These are phyloP conservation scores for Tetrastigma voinierianum DNA, from an alignment of 164 flowering plant species.

Conservation along the genomic window DNA sequence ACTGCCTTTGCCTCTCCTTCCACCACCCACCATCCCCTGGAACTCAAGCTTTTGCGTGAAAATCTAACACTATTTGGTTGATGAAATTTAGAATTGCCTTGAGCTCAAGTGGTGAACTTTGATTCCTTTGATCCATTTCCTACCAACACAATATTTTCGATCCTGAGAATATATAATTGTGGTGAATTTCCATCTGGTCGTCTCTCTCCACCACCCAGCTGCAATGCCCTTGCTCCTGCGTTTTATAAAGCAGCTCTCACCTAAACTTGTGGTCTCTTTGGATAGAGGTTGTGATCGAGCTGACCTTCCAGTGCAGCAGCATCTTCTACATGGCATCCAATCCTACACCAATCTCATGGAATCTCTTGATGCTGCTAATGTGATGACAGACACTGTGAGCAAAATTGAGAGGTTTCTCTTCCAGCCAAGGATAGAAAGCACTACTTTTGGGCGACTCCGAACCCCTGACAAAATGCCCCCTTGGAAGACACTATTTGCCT, in stretches of 20 bases:
- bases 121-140: slow-evolving; percentile 42
- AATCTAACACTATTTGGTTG: slow-evolving; percentile 69
- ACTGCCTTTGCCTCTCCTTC: slow-evolving; percentile 64
- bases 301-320: slow-evolving; percentile 68
- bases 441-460: slow-evolving; percentile 41
- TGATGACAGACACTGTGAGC: slow-evolving; percentile 40
- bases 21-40: slow-evolving; percentile 50
- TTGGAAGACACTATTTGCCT: slow-evolving; percentile 61
- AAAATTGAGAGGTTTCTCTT: slow-evolving; percentile 73
- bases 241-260: slow-evolving; percentile 63
- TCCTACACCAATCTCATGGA: slow-evolving; percentile 53
- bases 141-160: slow-evolving; percentile 29
- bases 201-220: slow-evolving; percentile 27
- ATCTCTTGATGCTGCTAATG: slow-evolving; percentile 64
- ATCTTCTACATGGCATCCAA: slow-evolving; percentile 52
- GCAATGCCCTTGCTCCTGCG: slow-evolving; percentile 50
- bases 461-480: slow-evolving; percentile 45
- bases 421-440: slow-evolving; percentile 60
- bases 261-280: slow-evolving; percentile 67
- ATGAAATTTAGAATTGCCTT: slow-evolving; percentile 43
- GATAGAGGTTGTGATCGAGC: slow-evolving; percentile 64
- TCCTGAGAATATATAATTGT: slow-evolving; percentile 51
- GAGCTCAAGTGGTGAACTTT: slow-evolving; percentile 55
- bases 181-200: slow-evolving; percentile 57
- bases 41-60: slow-evolving; percentile 56